A percentile compares a stretch with the other conserved stretches of the same genome.
These are phyloP conservation scores for Inonotus obliquus DNA, from an alignment of 1,284 basidiomycete species.

Conservation along the genomic window DNA sequence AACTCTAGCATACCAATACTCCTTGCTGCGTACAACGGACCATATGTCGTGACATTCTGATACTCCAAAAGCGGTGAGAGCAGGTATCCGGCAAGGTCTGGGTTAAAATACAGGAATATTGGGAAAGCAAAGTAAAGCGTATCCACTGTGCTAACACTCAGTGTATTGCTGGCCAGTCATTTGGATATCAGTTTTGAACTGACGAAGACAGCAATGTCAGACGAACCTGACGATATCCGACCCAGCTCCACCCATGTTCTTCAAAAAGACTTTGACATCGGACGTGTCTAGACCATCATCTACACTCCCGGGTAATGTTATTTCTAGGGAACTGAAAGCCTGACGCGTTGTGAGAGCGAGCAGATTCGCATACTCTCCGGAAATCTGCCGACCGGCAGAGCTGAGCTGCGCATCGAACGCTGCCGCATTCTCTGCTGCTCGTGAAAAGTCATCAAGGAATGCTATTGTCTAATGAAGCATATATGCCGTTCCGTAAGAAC, in stretches of 20 bases:
- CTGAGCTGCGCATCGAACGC: slow-evolving; percentile 35
- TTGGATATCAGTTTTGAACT: not conserved
- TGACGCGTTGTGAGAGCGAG: slow-evolving; percentile 37
- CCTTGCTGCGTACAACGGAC: slow-evolving; percentile 32
- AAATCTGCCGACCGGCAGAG: slow-evolving; percentile 26
- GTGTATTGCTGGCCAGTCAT: not conserved
- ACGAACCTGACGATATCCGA: not conserved
- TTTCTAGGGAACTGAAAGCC: slow-evolving; percentile 36
- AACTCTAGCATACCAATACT: slow-evolving; percentile 34
- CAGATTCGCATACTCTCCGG: slow-evolving; percentile 34
- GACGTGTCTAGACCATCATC: slow-evolving; percentile 25
- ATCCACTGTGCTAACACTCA: slow-evolving; percentile 43
- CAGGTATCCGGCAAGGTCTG: slow-evolving; percentile 35
- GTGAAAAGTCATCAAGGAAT: slow-evolving; percentile 35
- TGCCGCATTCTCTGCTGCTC: slow-evolving; percentile 28
- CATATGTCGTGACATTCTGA: slow-evolving; percentile 29
- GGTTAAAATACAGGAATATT: slow-evolving; percentile 41
- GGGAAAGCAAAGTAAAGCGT: slow-evolving; percentile 45
- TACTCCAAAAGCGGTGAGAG: slow-evolving; percentile 43
- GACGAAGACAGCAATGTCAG: not conserved
- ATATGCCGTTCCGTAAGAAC: not conserved
- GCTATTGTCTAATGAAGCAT: slow-evolving; percentile 27
- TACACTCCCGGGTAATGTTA: slow-evolving; percentile 29
- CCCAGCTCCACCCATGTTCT: slow-evolving; percentile 14
- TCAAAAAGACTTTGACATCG: slow-evolving; percentile 22